These are phyloP conservation scores for Microbotryum silenes-acaulis DNA, from an alignment of 1,284 basidiomycete species.

Conservation along the genomic window DNA sequence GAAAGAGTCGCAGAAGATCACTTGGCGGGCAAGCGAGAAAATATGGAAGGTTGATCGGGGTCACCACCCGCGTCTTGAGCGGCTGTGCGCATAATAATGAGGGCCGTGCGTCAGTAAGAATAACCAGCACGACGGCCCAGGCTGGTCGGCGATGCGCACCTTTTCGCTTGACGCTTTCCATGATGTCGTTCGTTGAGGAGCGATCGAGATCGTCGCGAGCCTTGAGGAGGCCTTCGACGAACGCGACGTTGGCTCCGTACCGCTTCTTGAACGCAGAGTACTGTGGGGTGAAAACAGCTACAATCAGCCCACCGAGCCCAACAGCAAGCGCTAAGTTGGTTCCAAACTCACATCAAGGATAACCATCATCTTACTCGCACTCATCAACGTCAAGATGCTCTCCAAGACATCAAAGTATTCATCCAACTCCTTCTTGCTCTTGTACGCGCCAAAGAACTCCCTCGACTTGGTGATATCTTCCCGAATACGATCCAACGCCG, in stretches of 20 bases:
- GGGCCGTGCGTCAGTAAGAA: neutral
- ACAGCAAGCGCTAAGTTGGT: neutral
- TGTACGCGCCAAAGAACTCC: constrained; percentile 72
- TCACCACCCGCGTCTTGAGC: neutral
- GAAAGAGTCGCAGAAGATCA: constrained; percentile 1
- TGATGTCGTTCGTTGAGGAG: constrained; percentile 75
- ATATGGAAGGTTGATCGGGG: constrained; percentile 24
- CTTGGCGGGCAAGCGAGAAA: constrained; percentile 27
- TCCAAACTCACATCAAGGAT: constrained; percentile 67
- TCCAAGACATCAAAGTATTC: constrained; percentile 79
- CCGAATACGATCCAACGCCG: constrained; percentile 70
- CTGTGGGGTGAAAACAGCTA: neutral
- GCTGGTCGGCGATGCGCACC: constrained; percentile 35
- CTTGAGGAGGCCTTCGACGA: constrained; percentile 83
- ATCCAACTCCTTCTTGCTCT: constrained; percentile 71
- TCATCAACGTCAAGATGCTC: constrained; percentile 71
- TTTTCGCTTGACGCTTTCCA: constrained; percentile 88
- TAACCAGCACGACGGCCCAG: neutral
- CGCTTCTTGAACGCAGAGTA: constrained; percentile 83
- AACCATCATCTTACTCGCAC: constrained; percentile 82
- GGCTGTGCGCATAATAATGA: constrained; percentile 5
- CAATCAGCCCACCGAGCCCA: too few species aligned
- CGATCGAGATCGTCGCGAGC: constrained; percentile 86
- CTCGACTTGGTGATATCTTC: constrained; percentile 71
- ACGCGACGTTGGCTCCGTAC: constrained; percentile 85